Base-by-base conservation (phyloP, 768 basidiomycete genomes). In the Tremella mesenterica region DNA sequence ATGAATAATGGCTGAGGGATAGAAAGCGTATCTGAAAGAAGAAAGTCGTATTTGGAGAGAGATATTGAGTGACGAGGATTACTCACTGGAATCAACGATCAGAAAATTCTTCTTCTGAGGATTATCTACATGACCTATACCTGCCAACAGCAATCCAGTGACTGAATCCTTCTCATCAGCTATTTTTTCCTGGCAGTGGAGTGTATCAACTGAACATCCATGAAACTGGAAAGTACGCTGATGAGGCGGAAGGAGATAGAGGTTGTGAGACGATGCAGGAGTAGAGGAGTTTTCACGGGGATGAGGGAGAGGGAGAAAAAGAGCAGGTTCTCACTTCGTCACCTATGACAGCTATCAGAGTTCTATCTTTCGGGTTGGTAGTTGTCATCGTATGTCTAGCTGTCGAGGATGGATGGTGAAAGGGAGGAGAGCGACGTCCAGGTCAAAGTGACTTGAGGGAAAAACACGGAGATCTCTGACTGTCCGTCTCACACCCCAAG, bases 21-120 rank as follows among this genome's bases (percentile, higher is more conserved):
- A n/a, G n/a, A n/a, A n/a, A n/a, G 38, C 4, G 20, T 38, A n/a
- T 6, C 14, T 38, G n/a, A n/a, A n/a, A n/a, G n/a, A n/a, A n/a
- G n/a, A n/a, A 3, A 5, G 39, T 31, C 13, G 54, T 39, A 25
- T 4, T 16, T 9, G 30, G 23, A 33, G 2, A 21, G 23, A 4
- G 30, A 49, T 18, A 45, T 38, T 14, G 44, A 31, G 29, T 30
- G 16, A 48, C 8, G 23, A n/a, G 26, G 1, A 23, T 9, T 44
- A 77, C 85, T 58, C 67, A 96, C 95, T 99, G 9, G 84, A 70
- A 64, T 96, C 93, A 33, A 96, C 95, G 28, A 96, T 83, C 43
- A 97, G 78, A 73, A 99, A 97, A 77, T 96, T 99, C 85, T 95
- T 95, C 79, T 86, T 88, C 77, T 90, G 88, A 39, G 85, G 80